phyloP scores from a whole-genome alignment of 192 early-diverging fungal genomes.

The Mortierella alpina region DNA sequence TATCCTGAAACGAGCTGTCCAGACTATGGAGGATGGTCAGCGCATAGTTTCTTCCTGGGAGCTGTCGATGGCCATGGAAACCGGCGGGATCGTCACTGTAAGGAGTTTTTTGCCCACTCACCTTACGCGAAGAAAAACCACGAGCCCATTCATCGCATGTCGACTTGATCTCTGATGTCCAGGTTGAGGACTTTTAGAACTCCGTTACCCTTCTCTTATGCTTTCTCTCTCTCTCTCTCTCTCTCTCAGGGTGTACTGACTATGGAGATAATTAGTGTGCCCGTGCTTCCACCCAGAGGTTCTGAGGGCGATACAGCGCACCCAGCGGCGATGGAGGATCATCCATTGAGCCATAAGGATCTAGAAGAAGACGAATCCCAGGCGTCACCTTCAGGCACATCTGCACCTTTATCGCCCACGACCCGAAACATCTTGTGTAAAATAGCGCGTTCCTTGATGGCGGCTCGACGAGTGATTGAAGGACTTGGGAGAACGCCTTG shows the following conservation, averaged over 20 bases:
- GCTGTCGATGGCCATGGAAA: conserved; percentile 38
- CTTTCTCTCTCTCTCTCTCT: not conserved
- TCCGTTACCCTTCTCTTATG: not conserved
- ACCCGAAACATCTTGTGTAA: no score
- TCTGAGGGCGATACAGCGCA: not conserved
- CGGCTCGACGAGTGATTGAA: not conserved
- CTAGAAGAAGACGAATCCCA: no score
- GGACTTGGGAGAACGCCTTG: not conserved
- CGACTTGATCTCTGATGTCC: not conserved
- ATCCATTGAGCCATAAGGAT: no score
- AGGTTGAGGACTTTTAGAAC: not conserved
- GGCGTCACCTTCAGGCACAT: no score
- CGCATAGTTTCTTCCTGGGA: not conserved
- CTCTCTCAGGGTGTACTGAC: conserved; percentile 9
- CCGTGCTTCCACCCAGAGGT: not conserved
- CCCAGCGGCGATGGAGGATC: no score
- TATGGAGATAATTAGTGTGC: conserved; percentile 18
- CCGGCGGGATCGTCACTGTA: not conserved
- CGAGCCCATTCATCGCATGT: no score
- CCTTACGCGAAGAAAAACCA: no score
- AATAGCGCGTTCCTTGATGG: no score
- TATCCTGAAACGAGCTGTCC: conserved; percentile 14
- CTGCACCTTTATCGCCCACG: no score
- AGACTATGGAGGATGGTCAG: not conserved
- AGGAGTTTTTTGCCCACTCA: not conserved